Base-by-base conservation (phyloP, 2,329 filamentous ascomycete species). In the Phialophora verrucosa region DNA sequence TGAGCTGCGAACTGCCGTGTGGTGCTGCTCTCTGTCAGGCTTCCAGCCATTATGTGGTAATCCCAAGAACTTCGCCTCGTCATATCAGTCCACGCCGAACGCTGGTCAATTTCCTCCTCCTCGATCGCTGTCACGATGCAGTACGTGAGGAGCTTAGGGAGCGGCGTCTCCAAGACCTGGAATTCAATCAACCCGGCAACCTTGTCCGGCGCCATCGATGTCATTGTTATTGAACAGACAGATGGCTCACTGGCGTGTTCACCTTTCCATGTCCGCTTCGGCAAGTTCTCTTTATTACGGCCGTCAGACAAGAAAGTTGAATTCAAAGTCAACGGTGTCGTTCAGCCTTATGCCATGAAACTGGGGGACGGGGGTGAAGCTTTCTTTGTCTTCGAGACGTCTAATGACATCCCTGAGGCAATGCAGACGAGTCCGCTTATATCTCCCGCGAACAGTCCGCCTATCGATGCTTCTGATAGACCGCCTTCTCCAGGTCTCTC, bases 231-330 rank as follows among this genome's bases (percentile, higher is more conserved):
- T 66, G 93, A 99, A 80, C 93, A 96, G 73, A 92, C 94, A 76
- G 95, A 99, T 84, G 95, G 66, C 35, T 85, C 85, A 49, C 85
- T 98, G 65, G 89, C 90, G 71, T 99, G 95, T 81, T 98, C 94
- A 31, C 95, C 95, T 58, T 99, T 99, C 80, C 95, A 99, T 79
- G 95, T 99, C 71, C 93, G 95, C 74, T 99, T 99, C 79, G 95
- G 95, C 79, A 99, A 99, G 82, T 98, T 98, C 83, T 97, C 94
- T 67, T 85, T 99, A 47, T 82, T 99, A 75, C 91, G 95, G 25
- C 95, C 95, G 0, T 97, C 90, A 67, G 95, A 99, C 80, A 99
- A 99, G 82, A 99, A 98, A 86, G 95, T 99, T 75, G 93, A 98
- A 80, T 99, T 99, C 81, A 87, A 87, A 73, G 93, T 99, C 84